Evolutionary conservation across 2,329 filamentous ascomycete genomes (phyloP).

Genomic region (Aureobasidium lini): DNA sequence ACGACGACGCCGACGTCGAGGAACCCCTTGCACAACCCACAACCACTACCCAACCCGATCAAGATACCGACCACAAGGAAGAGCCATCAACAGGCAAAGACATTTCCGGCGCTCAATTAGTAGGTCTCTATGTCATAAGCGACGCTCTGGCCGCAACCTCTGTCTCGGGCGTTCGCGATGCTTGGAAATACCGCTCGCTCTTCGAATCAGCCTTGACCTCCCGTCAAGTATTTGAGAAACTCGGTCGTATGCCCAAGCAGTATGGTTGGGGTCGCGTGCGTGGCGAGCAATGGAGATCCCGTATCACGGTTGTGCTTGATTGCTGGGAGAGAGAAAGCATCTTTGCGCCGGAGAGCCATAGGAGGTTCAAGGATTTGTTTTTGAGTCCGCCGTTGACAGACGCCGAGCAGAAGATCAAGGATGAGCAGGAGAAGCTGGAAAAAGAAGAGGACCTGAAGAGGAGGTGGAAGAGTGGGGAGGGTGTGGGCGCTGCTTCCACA

Average conservation of each 20-base stretch:
- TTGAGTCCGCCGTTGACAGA: constrained; percentile 56
- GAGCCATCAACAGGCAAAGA: constrained; percentile 41
- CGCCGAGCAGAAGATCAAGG: constrained; percentile 33
- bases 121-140: constrained; percentile 71
- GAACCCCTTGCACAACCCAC: constrained; percentile 16
- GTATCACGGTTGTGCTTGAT: constrained; percentile 59
- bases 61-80: constrained; percentile 24
- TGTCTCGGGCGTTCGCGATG: constrained; percentile 69
- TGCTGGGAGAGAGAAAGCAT: constrained; percentile 60
- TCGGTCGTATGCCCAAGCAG: constrained; percentile 66
- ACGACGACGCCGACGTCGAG: constrained; percentile 29
- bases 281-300: constrained; percentile 77
- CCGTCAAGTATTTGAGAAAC: constrained; percentile 63
- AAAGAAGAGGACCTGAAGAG: constrained; percentile 37
- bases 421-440: constrained; percentile 31
- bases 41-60: neutral
- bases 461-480: constrained; percentile 39
- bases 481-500: constrained; percentile 21
- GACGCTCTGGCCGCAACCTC: constrained; percentile 74
- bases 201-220: constrained; percentile 66
- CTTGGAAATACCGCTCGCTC: constrained; percentile 77
- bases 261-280: constrained; percentile 73
- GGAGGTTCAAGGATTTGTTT: constrained; percentile 62
- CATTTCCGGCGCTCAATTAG: constrained; percentile 54
- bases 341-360: constrained; percentile 68